A percentile compares a stretch with the other conserved stretches of the same genome.
phyloP scores from a whole-genome alignment of 768 basidiomycete species.

The Galerina sulciceps region DNA sequence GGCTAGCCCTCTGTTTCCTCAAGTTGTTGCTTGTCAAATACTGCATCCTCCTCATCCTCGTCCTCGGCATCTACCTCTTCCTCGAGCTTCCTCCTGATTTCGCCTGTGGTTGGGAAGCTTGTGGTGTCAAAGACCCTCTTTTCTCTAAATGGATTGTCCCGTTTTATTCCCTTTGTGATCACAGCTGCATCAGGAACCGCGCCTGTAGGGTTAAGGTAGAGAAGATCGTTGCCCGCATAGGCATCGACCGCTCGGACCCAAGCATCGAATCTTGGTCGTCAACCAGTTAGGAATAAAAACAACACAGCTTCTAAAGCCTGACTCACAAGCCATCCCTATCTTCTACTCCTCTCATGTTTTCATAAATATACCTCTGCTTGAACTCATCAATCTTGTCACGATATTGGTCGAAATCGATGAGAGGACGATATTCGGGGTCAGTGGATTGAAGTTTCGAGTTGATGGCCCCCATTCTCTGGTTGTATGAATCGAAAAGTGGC shows the following conservation, averaged over 20 bases:
- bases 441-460: conserved; percentile 57
- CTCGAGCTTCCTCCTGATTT: conserved; percentile 34
- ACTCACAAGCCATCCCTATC: conserved; percentile 76
- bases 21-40: conserved; percentile 44
- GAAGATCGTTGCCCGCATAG: conserved; percentile 78
- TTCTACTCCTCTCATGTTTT: conserved; percentile 85
- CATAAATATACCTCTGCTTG: conserved; percentile 86
- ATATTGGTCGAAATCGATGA: conserved; percentile 74
- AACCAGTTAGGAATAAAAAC: neutral
- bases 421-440: conserved; percentile 67
- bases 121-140: conserved; percentile 71
- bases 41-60: conserved; percentile 39
- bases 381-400: conserved; percentile 75
- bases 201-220: conserved; percentile 79
- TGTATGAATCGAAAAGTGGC: conserved; percentile 82
- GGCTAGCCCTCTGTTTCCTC: conserved; percentile 58
- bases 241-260: conserved; percentile 81
- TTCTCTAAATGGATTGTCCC: conserved; percentile 70
- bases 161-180: conserved; percentile 59
- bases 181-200: conserved; percentile 74
- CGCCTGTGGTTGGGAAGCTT: conserved; percentile 42
- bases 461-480: conserved; percentile 51
- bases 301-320: neutral
- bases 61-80: conserved; percentile 47
- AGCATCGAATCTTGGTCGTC: conserved; percentile 69